Conservation (phyloP, 108 stramenopile species). For the Skeletonema grethae region DNA sequence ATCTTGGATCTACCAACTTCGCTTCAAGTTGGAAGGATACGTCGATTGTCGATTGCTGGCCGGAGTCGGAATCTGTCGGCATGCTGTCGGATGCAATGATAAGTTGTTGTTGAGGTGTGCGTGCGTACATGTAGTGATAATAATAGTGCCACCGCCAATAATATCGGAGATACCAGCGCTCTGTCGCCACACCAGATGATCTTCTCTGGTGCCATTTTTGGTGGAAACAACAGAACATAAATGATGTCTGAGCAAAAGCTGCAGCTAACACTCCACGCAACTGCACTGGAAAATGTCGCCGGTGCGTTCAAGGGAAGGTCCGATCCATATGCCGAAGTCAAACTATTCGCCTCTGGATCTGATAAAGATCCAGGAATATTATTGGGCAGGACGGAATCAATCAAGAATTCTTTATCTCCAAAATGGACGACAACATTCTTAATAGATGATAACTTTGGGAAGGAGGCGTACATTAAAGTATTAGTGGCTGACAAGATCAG, state of each 20-base stretch:
- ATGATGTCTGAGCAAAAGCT: slow-evolving; percentile 9
- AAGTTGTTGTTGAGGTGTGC: too few species aligned
- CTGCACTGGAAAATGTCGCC: slow-evolving; percentile 71
- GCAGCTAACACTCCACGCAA: slow-evolving; percentile 52
- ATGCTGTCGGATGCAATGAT: too few species aligned
- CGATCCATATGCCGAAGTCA: slow-evolving; percentile 79
- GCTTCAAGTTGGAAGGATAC: too few species aligned
- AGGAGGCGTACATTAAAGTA: slow-evolving; percentile 46
- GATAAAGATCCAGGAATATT: slow-evolving; percentile 39
- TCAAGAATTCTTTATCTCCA: slow-evolving; percentile 68
- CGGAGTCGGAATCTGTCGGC: too few species aligned
- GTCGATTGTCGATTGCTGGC: too few species aligned
- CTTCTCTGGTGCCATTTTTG: too few species aligned
- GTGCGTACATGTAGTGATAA: too few species aligned
- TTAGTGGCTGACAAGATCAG: slow-evolving; percentile 43
- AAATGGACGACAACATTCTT: slow-evolving; percentile 65
- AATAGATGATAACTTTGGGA: slow-evolving; percentile 71
- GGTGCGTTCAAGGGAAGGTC: slow-evolving; percentile 70
- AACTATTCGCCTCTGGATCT: slow-evolving; percentile 47
- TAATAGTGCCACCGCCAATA: too few species aligned
- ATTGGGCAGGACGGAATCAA: slow-evolving; percentile 71
- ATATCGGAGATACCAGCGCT: too few species aligned
- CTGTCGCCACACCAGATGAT: too few species aligned
- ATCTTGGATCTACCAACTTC: too few species aligned
- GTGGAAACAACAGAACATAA: slow-evolving; percentile 5